Evolutionary conservation across 2,329 filamentous ascomycete genomes (phyloP), one percentile per base, ranked within the genome.

Genomic region (Epichloe elymi): DNA sequence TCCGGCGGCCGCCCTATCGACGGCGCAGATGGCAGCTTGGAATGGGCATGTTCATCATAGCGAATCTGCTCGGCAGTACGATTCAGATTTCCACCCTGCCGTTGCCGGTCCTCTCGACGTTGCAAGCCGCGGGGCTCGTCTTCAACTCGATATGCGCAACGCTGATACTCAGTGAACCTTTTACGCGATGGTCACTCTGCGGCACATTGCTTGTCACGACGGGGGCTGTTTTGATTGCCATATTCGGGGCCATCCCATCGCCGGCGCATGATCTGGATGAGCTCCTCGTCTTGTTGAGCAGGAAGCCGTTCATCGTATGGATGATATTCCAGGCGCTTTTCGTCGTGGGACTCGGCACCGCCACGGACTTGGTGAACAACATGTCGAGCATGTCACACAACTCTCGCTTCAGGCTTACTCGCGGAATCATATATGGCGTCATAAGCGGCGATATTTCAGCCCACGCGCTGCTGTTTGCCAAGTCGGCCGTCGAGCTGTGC

Each of bases 141-240:
- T 98, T 98, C 76, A 98, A 98, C 73, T 95, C 91, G 52, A 88
- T 97, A 67, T 95, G 94, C 75, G 93, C 93, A 55, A 94, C 89
- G 43, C 72, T 97, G 52, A 88, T 97, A 61, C 78, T 98, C 46
- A 84, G 86, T 62, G 91, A 98, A 68, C 88, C 90, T 4, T 98
- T 97, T 69, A 97, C 93, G 49, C 80, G 79, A 65, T 94, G 89
- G 78, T 96, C 91, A n/a, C 75, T 95, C 38, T 79, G 87, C 61
- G 93, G 93, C 38, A 98, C 93, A 1, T 61, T 93, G 49, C 79
- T 98, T 47, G 93, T 97, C 41, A 91, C 88, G 56, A 75, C 74
- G 20, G 93, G 93, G 50, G 93, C 93, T n/a, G 74, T 94, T 5
- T 70, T 98, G 55, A 97, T 98, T 60, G 93, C 88, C 40, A 82